Evolutionary conservation across 768 basidiomycete species (phyloP).

Genomic region (Mycena olivaceomarginata): DNA sequence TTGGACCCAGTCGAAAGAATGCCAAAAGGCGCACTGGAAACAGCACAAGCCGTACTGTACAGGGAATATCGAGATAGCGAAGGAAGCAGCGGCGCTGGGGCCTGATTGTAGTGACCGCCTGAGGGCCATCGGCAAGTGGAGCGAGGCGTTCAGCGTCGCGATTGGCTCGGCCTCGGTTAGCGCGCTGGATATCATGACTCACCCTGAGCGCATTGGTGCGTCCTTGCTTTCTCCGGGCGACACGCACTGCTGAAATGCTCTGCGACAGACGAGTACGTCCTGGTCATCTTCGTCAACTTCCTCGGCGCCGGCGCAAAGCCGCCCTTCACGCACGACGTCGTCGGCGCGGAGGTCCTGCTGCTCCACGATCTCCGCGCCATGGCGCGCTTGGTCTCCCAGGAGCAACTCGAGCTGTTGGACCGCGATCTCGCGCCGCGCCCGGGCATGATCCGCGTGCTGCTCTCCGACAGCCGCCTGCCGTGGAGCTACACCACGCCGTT

Average conservation of each 20-base stretch:
- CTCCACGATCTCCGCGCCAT: slow-evolving; percentile 2
- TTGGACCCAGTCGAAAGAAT: slow-evolving; percentile 26
- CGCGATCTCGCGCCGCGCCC: slow-evolving; percentile 21
- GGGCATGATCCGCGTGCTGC: slow-evolving; percentile 25
- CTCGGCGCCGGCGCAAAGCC: slow-evolving; percentile 15
- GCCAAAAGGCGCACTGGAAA: slow-evolving; percentile 40
- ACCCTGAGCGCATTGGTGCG: slow-evolving; percentile 16
- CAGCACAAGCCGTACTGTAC: slow-evolving; percentile 34
- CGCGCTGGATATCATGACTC: slow-evolving; percentile 22
- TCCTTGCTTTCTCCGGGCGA: background rate
- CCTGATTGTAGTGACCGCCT: slow-evolving; percentile 17
- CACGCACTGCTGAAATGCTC: background rate
- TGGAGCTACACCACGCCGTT: slow-evolving; percentile 34
- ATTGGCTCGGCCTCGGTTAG: slow-evolving; percentile 6
- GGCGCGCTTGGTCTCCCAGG: background rate
- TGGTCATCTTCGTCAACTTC: slow-evolving; percentile 31
- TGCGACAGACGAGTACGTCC: slow-evolving; percentile 11
- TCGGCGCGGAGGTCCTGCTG: slow-evolving; percentile 9
- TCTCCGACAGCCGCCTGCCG: slow-evolving; percentile 16
- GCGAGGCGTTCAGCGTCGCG: slow-evolving; percentile 11
- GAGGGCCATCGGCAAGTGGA: slow-evolving; percentile 30
- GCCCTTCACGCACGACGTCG: slow-evolving; percentile 21
- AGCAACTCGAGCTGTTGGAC: slow-evolving; percentile 13
- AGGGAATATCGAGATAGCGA: background rate
- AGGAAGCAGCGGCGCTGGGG: slow-evolving; percentile 15